Evolutionary conservation across 805 yeast genomes (phyloP), one percentile per base, ranked within the genome.

Genomic region (Debaryomyces hansenii): DNA sequence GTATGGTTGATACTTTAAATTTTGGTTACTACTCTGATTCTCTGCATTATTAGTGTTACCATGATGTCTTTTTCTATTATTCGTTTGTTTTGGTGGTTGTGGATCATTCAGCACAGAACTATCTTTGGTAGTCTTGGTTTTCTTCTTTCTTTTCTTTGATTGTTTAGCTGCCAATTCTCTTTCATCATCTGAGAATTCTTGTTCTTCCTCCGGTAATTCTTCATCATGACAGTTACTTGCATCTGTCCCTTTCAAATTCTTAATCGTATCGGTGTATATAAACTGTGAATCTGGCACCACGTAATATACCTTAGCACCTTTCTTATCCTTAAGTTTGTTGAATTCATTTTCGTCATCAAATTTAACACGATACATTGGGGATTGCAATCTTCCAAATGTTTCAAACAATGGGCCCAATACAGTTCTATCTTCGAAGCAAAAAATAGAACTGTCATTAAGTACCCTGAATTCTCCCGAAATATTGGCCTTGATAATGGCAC

Each of bases 211-310:
- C 0, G 96, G 90, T 27, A 92, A 67, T 59, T 94, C 99, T 67
- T 94, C 98, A 64, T 94, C 99, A 62, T 89, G 86, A 63, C 89
- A 84, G 57, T 94, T 94, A 58, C 96, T 87, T 0, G 99, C 99
- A 69, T 94, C 99, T 1, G 90, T 85, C 20, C 98, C 99, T 58
- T 85, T 91, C 15, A 83, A 48, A 18, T 76, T 69, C 55, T 82
- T 87, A 45, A 91, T 76, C 20, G 80, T 69, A 42, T 85, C 86
- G 0, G 98, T 92, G 52, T 83, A 81, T 7, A 87, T 72, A 66
- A 90, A 92, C 45, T 85, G 78, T 0, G 97, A 85, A 32, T 81
- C 86, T 2, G 90, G 85, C 1, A 87, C 94, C 5, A 91, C 92
- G 54, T 86, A 89, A 63, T 57, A 89, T 0, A 85, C 92, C 37